These are phyloP conservation scores for Fusarium secorum DNA, from an alignment of 2,329 filamentous ascomycete species.

Conservation along the genomic window DNA sequence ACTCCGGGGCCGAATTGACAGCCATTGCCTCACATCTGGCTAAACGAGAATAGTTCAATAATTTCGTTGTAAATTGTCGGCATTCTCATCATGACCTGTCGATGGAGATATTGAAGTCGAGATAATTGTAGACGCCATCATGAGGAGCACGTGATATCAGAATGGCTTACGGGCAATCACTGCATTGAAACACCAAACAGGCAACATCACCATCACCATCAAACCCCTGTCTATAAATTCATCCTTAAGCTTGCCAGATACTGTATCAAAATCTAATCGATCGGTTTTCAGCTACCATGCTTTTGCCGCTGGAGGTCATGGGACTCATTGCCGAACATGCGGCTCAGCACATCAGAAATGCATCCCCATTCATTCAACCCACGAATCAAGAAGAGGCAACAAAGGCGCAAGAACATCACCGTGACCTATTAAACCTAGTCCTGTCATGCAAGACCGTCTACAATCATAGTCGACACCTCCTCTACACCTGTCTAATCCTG, in stretches of 20 bases:
- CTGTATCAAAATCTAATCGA: background rate
- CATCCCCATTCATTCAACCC: constrained; percentile 6
- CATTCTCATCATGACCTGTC: background rate
- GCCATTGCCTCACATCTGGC: background rate
- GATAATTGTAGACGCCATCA: background rate
- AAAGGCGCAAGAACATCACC: background rate
- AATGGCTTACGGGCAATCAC: background rate
- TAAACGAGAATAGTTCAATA: background rate
- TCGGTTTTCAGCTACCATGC: background rate
- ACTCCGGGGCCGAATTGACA: background rate
- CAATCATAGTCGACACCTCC: background rate
- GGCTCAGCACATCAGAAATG: background rate
- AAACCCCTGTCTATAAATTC: background rate
- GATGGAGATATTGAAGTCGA: background rate
- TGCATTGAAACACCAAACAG: background rate
- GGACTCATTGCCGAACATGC: constrained; percentile 1
- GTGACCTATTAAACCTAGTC: background rate
- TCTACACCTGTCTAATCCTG: background rate
- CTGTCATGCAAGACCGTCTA: background rate
- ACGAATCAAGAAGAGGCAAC: background rate
- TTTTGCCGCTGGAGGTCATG: constrained; percentile 2
- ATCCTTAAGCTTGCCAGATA: background rate
- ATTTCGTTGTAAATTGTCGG: background rate
- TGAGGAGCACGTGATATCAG: background rate
- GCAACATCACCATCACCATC: background rate